phyloP scores from a whole-genome alignment of 1,284 basidiomycete species.

The Neolentinus lepideus region DNA sequence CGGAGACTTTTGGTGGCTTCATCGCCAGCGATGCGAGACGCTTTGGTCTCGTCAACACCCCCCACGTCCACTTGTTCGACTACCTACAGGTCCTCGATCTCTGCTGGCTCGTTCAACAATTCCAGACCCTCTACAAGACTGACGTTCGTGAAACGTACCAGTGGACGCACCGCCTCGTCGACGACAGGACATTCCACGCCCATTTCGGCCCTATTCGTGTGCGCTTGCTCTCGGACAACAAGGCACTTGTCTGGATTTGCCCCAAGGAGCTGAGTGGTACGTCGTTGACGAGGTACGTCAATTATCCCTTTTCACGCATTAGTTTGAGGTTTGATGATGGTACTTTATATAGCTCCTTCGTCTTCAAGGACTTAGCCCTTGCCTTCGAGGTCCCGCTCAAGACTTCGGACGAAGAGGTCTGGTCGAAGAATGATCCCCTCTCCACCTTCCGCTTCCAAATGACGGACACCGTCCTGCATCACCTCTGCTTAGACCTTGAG shows the following conservation, averaged over 20 bases:
- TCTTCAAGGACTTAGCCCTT: neutral
- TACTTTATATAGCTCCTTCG: neutral
- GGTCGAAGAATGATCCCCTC: neutral
- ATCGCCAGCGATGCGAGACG: neutral
- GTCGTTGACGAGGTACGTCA: neutral
- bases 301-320: neutral
- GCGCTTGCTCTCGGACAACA: neutral
- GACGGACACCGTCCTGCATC: neutral
- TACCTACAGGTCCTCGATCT: neutral
- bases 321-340: neutral
- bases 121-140: neutral
- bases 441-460: neutral
- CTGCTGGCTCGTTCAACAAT: neutral
- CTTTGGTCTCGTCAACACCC: neutral
- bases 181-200: neutral
- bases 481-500: neutral
- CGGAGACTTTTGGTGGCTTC: neutral
- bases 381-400: neutral
- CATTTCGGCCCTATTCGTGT: neutral
- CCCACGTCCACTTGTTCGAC: neutral
- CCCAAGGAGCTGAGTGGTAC: neutral
- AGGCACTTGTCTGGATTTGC: neutral
- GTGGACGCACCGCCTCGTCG: neutral
- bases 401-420: neutral
- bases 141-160: neutral